Evolutionary conservation across 495 filamentous ascomycete genomes (phyloP), one percentile per base, ranked within the genome.

Genomic region (Neurospora tetrasperma): DNA sequence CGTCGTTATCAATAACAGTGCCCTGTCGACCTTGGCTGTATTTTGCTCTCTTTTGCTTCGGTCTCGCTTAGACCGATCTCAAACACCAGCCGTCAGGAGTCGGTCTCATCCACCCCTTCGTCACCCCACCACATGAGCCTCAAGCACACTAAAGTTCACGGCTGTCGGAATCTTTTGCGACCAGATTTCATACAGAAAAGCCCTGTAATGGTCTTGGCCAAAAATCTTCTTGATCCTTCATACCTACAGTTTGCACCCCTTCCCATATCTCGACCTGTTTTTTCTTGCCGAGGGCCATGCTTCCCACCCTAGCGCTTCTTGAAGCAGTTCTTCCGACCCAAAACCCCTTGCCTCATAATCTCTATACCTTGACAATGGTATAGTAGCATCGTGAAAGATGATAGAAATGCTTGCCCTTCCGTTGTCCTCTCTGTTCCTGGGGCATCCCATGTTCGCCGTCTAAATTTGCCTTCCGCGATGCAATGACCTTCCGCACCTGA

Each of bases 61-160:
- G 79, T 80, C 76, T 80, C 80, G 78, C 74, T 75, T 77, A 71
- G 80, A 71, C 76, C 69, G 73, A 74, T 76, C 78, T 80, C 79
- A 75, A 78, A 82, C 80, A 76, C 74, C 66, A 76, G 75, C 66
- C 73, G 80, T 82, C 80, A 78, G 76, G 78, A 75, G 74, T 75
- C 74, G 38, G 80, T 82, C 79, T 82, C 80, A 82, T 44, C 72
- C 72, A 70, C 73, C 66, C 71, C 70, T 59, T 74, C 72, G 71
- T 70, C 74, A 66, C 44, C 69, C 74, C n/a, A 42, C 74, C n/a
- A 42, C 70, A 46, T 74, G 54, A 76, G 71, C 79, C 75, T 75
- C 78, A 79, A 78, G 77, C 74, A 40, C 69, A 54, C 66, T 20
- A 10, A 54, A 7, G 11, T 27, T 68, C 42, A 70, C n/a, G 27